These are phyloP conservation scores for Eucalyptus sideroxylon DNA, from an alignment of 345 rosid genomes.

Conservation along the genomic window DNA sequence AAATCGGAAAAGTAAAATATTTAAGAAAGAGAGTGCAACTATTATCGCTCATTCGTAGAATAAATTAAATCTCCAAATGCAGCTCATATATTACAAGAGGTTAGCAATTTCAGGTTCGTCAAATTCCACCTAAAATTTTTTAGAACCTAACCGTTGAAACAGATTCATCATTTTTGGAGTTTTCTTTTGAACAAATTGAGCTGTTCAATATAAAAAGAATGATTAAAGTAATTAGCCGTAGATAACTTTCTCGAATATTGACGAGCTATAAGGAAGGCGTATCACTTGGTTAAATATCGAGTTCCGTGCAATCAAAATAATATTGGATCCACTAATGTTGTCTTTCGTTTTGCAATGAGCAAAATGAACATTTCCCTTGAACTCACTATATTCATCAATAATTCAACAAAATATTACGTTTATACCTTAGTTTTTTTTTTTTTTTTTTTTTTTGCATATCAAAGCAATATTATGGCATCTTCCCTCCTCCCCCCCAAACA, in stretches of 20 bases:
- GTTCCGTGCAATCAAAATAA: not conserved
- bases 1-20: not conserved
- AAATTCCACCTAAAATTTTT: no score
- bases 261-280: not conserved
- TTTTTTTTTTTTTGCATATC: no score
- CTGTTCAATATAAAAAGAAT: not conserved
- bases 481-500: no score
- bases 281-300: not conserved
- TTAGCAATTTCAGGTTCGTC: no score
- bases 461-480: no score
- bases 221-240: not conserved
- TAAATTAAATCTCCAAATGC: fast-evolving
- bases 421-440: no score
- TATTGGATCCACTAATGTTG: not conserved
- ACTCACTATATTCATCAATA: not conserved
- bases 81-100: fast-evolving
- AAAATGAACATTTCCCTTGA: not conserved
- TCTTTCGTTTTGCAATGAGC: not conserved
- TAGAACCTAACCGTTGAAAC: no score
- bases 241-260: not conserved
- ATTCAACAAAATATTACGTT: no score
- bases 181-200: not conserved
- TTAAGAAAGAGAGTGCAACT: fast-evolving
- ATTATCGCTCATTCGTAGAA: not conserved
- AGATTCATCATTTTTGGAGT: not conserved